Evolutionary conservation across 768 basidiomycete genomes (phyloP).

Genomic region (Suillus lakei): DNA sequence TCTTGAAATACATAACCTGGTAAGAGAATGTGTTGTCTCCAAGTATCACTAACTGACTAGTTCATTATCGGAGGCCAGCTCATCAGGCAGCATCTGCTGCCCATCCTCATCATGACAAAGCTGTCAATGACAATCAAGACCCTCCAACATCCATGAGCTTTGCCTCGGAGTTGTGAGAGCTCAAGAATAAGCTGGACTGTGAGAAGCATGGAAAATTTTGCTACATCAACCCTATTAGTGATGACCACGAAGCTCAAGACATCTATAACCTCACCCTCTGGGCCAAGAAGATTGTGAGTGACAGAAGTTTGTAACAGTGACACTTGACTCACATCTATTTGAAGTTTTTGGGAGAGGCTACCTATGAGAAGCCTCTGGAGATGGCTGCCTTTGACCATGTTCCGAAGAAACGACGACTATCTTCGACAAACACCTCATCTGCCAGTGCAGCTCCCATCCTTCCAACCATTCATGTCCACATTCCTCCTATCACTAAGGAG

Average conservation of each 20-base stretch:
- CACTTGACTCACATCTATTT: neutral
- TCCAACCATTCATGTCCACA: too few relatives aligned
- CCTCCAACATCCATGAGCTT: neutral
- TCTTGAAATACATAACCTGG: neutral
- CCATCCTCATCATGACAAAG: neutral
- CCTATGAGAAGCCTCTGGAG: neutral
- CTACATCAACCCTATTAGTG: constrained; percentile 5
- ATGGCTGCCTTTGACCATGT: constrained; percentile 1
- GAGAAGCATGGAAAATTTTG: neutral
- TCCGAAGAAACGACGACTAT: too few relatives aligned
- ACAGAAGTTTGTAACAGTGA: neutral
- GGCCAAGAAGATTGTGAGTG: constrained; percentile 4
- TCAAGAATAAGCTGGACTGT: constrained; percentile 1
- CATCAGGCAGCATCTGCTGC: neutral
- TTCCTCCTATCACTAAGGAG: too few relatives aligned
- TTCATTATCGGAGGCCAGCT: too few relatives aligned
- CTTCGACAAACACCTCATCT: too few relatives aligned
- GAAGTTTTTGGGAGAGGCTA: constrained; percentile 1
- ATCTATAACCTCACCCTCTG: neutral
- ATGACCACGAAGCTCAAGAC: constrained; percentile 1
- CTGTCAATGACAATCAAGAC: neutral
- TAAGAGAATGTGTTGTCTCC: too few relatives aligned
- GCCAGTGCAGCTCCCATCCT: too few relatives aligned
- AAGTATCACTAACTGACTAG: too few relatives aligned
- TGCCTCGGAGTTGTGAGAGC: neutral